Evolutionary conservation across 805 yeast genomes (phyloP), one percentile per base, ranked within the genome.

Genomic region (Ogataea ganodermae): DNA sequence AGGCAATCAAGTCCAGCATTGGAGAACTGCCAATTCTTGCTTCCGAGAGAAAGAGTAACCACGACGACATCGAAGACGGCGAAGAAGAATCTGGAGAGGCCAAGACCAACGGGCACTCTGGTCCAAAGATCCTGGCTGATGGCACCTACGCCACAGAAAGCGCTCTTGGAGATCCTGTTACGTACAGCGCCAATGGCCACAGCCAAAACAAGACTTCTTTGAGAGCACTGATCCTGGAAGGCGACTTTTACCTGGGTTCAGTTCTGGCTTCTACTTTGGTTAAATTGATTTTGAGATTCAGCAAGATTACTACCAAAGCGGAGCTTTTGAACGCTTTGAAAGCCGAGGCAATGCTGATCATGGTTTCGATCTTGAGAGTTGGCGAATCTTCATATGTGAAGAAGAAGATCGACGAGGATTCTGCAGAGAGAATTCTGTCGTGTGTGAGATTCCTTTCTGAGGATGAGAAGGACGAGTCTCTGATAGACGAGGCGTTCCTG

Each of bases 91-190:
- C 39, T 21, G 32, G 23, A 22, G 60, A 50, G 24, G 24, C 41
- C 20, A 46, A 45, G 48, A 45, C 66, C 27, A 65, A 62, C 18
- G 75, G 72, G 31, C 64, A 69, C 5, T 42, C 58, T 2, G 88
- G 88, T 37, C 97, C 97, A 17, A 84, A 86, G 50, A 84, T 94
- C 49, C 76, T 94, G 55, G 96, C 99, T n/a, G 99, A 94, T 71
- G 99, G 99, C 58, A 94, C 99, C 0, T 94, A 94, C 69, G 99
- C 99, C 23, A 88, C 97, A 35, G 99, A 94, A 69, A 81, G 82
- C 53, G 94, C 96, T 0, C 70, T 84, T 48, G 86, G 86, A 13
- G 70, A 72, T 17, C 65, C 65, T n/a, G 50, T 51, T 17, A 50
- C 58, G 20, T 54, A 54, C 13, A 66, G 65, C 5, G 71, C 75